Evolutionary conservation across 2,329 filamentous ascomycete genomes (phyloP).

Genomic region (Fusarium udum): DNA sequence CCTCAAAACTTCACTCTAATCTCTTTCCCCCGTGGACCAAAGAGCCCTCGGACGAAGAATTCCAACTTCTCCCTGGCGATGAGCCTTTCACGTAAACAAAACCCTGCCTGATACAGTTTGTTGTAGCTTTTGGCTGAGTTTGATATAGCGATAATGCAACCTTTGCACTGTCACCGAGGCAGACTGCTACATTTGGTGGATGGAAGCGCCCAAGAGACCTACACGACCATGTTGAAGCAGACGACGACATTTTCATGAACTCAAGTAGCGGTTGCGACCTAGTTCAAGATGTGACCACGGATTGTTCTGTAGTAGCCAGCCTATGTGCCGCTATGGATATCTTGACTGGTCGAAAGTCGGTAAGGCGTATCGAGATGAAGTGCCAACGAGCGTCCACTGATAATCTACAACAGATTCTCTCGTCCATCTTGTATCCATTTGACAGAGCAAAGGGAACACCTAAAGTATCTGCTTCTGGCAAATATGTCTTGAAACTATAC

Average conservation of each 20-base stretch:
- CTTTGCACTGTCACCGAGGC: slow-evolving; percentile 77
- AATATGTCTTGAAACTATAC: slow-evolving; percentile 90
- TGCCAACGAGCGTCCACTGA: neutral
- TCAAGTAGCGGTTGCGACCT: slow-evolving; percentile 74
- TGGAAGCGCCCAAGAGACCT: slow-evolving; percentile 84
- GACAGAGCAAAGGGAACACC: slow-evolving; percentile 68
- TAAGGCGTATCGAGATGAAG: slow-evolving; percentile 50
- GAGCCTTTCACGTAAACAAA: slow-evolving; percentile 69
- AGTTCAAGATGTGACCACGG: slow-evolving; percentile 93
- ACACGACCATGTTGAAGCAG: slow-evolving; percentile 38
- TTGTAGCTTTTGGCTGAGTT: slow-evolving; percentile 1
- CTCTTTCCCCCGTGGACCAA: slow-evolving; percentile 87
- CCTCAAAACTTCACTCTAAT: slow-evolving; percentile 82
- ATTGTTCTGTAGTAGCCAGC: slow-evolving; percentile 97
- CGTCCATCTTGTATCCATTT: slow-evolving; percentile 79
- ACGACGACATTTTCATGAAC: slow-evolving; percentile 62
- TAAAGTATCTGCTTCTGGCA: slow-evolving; percentile 77
- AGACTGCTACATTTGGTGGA: slow-evolving; percentile 78
- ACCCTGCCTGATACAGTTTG: neutral
- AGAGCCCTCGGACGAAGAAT: slow-evolving; percentile 68
- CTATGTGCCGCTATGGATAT: slow-evolving; percentile 82
- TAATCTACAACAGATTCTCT: slow-evolving; percentile 65
- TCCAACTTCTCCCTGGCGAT: slow-evolving; percentile 61
- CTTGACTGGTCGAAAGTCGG: slow-evolving; percentile 73
- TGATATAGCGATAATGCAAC: slow-evolving; percentile 69